These are phyloP conservation scores for Phytophthora crassamura DNA, from an alignment of 352 stramenopile genomes.

Conservation along the genomic window DNA sequence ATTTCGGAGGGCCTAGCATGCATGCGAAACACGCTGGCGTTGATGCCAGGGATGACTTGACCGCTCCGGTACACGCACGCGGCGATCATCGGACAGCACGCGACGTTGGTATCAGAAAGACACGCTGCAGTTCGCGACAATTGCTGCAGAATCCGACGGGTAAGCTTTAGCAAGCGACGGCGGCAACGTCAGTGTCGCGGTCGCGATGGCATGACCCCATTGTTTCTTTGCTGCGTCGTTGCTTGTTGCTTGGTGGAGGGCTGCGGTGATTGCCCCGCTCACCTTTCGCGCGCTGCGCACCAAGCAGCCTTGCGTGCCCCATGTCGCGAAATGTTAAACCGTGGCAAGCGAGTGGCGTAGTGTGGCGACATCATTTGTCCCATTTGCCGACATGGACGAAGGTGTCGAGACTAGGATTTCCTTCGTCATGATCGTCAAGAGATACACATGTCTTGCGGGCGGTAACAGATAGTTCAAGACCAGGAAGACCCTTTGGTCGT, in stretches of 20 bases:
- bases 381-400: not conserved
- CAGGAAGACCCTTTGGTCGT: too few relatives aligned
- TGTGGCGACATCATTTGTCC: not conserved
- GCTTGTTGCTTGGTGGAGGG: slow-evolving; percentile 26
- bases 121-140: slow-evolving; percentile 17
- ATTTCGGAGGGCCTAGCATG: slow-evolving; percentile 1
- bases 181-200: slow-evolving; percentile 1
- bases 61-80: slow-evolving; percentile 2
- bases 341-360: slow-evolving; percentile 1
- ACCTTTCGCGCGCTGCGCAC: not conserved
- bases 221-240: slow-evolving; percentile 21
- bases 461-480: too few relatives aligned
- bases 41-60: slow-evolving; percentile 14
- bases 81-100: slow-evolving; percentile 1
- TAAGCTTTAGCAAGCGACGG: slow-evolving; percentile 19
- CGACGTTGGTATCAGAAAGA: slow-evolving; percentile 7
- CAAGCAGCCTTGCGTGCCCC: slow-evolving; percentile 20
- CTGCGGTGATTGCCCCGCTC: slow-evolving; percentile 17
- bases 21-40: not conserved
- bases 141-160: slow-evolving; percentile 21
- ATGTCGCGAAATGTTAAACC: slow-evolving; percentile 24
- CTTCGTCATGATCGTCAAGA: not conserved
- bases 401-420: not conserved
- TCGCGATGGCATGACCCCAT: slow-evolving; percentile 14
- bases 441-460: slow-evolving; percentile 10